Evolutionary conservation across 1,139 yeast genomes (phyloP), one percentile per base, ranked within the genome.

Genomic region (Spathaspora sp.): DNA sequence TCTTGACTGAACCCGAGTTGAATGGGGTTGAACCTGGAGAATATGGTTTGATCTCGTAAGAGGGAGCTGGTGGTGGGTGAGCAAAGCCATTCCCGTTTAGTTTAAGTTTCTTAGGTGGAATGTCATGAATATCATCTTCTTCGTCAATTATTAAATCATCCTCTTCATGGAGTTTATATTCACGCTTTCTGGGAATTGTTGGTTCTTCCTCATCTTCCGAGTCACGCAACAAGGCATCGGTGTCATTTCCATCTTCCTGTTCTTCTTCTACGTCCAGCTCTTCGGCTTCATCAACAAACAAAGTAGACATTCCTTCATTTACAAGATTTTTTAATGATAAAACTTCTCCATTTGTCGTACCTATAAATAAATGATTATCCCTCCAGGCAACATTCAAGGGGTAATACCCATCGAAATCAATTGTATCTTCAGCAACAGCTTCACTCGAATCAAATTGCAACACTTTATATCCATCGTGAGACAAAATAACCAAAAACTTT

Each of bases 1-100:
- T 80, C 48, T 66, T 68, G 1, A 68, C 52, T 41, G 51, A 10
- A 53, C 53, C 45, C 39, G 46, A 11, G 51, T 51, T 43, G 37
- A 41, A 93, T 0, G 97, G 96, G 0, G 98, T 90, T 3, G 87
- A 80, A 1, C 98, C 98, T 1, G 90, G 89, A 5, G 84, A 84
- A 54, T 80, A 80, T 1, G 86, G 81, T 27, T 51, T 43, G 36
- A 25, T 4, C 18, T 34, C 37, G 11, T 10, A 25, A 2, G 39
- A n/a, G 8, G 47, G 45, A 20, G 24, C 11, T 27, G 13, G 7
- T 11, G 11, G 5, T 10, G 7, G 11, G 45, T 26, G 29, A 43
- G 34, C 37, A 45, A 38, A 5, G 55, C 55, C 41, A 49, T 50
- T 10, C 8, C 61, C 63, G 45, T 58, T 60, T 2, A 57, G 47